phyloP scores from a whole-genome alignment of 2,329 filamentous ascomycete genomes.

The Xylaria arbuscula region DNA sequence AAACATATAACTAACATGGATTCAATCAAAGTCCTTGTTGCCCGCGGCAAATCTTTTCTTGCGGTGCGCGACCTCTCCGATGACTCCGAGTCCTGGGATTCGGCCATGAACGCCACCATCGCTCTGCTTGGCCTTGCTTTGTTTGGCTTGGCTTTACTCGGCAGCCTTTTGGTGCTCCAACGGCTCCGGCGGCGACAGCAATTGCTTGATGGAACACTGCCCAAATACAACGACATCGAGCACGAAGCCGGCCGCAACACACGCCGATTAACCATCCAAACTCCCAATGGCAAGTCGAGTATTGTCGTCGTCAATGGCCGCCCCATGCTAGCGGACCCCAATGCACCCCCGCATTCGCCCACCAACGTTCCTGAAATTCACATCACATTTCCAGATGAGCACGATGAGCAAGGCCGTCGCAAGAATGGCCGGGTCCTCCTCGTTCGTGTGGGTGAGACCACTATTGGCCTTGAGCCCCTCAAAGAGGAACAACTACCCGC shows the following conservation, averaged over 20 bases:
- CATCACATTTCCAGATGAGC: constrained; percentile 97
- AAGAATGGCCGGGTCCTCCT: constrained; percentile 91
- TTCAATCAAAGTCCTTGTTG: constrained; percentile 53
- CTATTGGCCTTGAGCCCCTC: constrained; percentile 88
- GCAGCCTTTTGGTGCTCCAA: constrained; percentile 77
- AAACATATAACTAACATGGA: constrained; percentile 44
- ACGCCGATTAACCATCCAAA: constrained; percentile 68
- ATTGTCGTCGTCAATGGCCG: constrained; percentile 80
- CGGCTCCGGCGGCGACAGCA: constrained; percentile 65
- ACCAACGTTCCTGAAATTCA: constrained; percentile 92
- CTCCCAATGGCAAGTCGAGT: constrained; percentile 69
- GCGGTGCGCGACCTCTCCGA: constrained; percentile 59
- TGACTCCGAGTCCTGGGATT: constrained; percentile 58
- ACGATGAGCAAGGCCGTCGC: constrained; percentile 83
- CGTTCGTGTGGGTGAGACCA: constrained; percentile 88
- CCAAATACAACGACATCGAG: constrained; percentile 74
- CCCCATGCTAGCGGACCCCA: constrained; percentile 79
- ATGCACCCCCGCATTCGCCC: constrained; percentile 80
- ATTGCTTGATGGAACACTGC: constrained; percentile 66
- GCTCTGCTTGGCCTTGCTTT: constrained; percentile 82
- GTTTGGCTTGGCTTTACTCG: constrained; percentile 74
- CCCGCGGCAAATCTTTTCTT: constrained; percentile 56
- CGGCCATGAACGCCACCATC: constrained; percentile 81
- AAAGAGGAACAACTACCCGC: constrained; percentile 84
- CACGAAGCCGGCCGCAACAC: constrained; percentile 63